A percentile compares a stretch with the other conserved stretches of the same genome.
Conservation (phyloP, 2,329 filamentous ascomycete species). For the Diaporthe destruens region DNA sequence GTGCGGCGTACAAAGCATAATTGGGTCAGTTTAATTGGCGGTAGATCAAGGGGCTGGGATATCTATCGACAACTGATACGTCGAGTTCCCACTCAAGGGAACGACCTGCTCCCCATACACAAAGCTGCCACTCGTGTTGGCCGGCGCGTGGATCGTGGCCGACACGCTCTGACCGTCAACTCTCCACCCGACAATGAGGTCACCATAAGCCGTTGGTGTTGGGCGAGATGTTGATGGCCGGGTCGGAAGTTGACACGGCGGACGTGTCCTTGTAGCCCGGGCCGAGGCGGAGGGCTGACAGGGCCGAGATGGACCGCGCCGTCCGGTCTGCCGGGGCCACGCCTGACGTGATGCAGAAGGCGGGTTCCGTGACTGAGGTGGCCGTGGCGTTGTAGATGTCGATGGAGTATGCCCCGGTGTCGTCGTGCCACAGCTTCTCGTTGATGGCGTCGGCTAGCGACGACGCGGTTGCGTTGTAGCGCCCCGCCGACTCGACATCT, state of each 20-base stretch:
- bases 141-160: slow-evolving; percentile 11
- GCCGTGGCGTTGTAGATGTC: slow-evolving; percentile 28
- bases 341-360: slow-evolving; percentile 45
- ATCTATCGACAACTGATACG: slow-evolving; percentile 15
- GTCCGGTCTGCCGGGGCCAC: slow-evolving; percentile 39
- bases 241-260: slow-evolving; percentile 1
- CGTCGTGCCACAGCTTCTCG: slow-evolving; percentile 43
- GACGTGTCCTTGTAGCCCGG: slow-evolving; percentile 45
- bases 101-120: slow-evolving; percentile 5
- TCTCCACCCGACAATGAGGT: slow-evolving; percentile 7
- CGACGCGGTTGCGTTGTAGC: slow-evolving; percentile 40
- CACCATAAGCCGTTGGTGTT: slow-evolving; percentile 54
- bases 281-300: slow-evolving; percentile 39
- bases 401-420: slow-evolving; percentile 41
- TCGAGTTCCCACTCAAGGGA: not conserved
- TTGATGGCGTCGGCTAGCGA: slow-evolving; percentile 42
- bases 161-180: not conserved
- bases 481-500: slow-evolving; percentile 46
- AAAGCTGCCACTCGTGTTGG: slow-evolving; percentile 14
- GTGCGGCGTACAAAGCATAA: not conserved
- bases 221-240: slow-evolving; percentile 54
- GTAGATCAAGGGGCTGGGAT: not conserved
- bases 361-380: slow-evolving; percentile 42
- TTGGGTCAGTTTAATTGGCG: not conserved
- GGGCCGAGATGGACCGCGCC: slow-evolving; percentile 38